A percentile compares a stretch with the other conserved stretches of the same genome.
Conservation (phyloP, 352 stramenopile genomes). For the Phytophthora pinifolia region DNA sequence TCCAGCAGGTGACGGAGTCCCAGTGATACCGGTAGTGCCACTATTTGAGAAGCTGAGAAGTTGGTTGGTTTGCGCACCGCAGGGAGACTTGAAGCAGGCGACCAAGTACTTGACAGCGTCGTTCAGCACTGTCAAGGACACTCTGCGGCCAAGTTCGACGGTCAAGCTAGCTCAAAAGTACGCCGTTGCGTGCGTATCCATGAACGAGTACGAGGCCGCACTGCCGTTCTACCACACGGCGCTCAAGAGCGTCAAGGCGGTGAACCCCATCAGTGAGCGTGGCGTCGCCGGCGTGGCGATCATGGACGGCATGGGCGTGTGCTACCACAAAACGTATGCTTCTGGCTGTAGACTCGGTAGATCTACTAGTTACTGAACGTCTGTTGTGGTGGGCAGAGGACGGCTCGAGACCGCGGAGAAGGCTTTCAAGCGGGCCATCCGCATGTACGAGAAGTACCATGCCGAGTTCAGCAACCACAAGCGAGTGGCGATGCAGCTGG, state of each 20-base stretch:
- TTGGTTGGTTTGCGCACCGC: background rate
- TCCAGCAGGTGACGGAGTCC: background rate
- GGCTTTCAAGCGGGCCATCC: slow-evolving; percentile 11
- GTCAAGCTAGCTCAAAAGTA: background rate
- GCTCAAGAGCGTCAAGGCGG: slow-evolving; percentile 11
- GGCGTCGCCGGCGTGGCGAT: slow-evolving; percentile 2
- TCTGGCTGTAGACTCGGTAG: no score
- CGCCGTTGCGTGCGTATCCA: background rate
- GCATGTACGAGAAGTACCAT: slow-evolving; percentile 13
- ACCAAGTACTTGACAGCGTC: slow-evolving; percentile 4
- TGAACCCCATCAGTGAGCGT: slow-evolving; percentile 2
- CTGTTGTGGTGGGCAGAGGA: background rate
- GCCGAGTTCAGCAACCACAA: background rate
- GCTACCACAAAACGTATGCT: slow-evolving; percentile 13
- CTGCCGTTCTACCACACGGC: slow-evolving; percentile 13
- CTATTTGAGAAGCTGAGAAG: no score
- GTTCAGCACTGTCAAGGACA: background rate
- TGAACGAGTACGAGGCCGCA: slow-evolving; percentile 10
- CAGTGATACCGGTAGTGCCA: no score
- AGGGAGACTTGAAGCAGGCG: slow-evolving; percentile 12
- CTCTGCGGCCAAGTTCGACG: background rate
- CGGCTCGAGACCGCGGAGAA: slow-evolving; percentile 3
- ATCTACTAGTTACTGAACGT: no score
- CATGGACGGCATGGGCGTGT: slow-evolving; percentile 9
- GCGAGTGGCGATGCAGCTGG: background rate